phyloP scores from a whole-genome alignment of 2,329 filamentous ascomycete genomes.

The Alternaria arbusti region DNA sequence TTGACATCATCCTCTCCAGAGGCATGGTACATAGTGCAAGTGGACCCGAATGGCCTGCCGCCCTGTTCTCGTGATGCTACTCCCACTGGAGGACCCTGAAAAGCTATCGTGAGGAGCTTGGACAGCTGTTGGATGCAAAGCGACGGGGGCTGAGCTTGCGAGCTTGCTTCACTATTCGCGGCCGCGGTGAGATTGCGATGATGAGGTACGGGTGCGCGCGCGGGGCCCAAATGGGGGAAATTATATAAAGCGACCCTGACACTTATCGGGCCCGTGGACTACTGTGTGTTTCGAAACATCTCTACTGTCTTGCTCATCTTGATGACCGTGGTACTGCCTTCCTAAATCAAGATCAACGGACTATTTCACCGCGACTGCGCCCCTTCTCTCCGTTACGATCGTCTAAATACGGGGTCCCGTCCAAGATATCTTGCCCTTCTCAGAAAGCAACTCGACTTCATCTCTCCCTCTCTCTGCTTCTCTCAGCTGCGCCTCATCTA shows the following conservation, averaged over 20 bases:
- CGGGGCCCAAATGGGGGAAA: slow-evolving; percentile 8
- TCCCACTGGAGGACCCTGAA: background rate
- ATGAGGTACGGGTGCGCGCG: slow-evolving; percentile 13
- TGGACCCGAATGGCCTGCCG: background rate
- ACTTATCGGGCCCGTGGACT: background rate
- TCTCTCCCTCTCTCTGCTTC: background rate
- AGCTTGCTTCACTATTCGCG: slow-evolving; percentile 16
- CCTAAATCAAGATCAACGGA: slow-evolving; percentile 1
- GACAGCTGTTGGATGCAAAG: background rate
- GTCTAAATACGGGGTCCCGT: background rate
- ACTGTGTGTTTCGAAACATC: slow-evolving; percentile 8
- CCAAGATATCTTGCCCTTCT: background rate
- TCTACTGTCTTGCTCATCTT: slow-evolving; percentile 4
- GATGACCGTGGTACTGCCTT: background rate
- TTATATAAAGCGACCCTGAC: slow-evolving; percentile 18
- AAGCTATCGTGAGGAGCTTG: slow-evolving; percentile 6
- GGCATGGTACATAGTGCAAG: background rate
- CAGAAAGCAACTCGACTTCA: background rate
- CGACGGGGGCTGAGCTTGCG: slow-evolving; percentile 18
- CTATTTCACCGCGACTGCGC: background rate
- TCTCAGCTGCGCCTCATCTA: background rate
- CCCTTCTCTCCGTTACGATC: slow-evolving; percentile 7
- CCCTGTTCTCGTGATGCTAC: background rate
- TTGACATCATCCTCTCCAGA: slow-evolving; percentile 4
- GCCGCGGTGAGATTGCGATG: slow-evolving; percentile 10